phyloP scores from a whole-genome alignment of 2,329 filamentous ascomycete genomes.

The Talaromyces marneffei region DNA sequence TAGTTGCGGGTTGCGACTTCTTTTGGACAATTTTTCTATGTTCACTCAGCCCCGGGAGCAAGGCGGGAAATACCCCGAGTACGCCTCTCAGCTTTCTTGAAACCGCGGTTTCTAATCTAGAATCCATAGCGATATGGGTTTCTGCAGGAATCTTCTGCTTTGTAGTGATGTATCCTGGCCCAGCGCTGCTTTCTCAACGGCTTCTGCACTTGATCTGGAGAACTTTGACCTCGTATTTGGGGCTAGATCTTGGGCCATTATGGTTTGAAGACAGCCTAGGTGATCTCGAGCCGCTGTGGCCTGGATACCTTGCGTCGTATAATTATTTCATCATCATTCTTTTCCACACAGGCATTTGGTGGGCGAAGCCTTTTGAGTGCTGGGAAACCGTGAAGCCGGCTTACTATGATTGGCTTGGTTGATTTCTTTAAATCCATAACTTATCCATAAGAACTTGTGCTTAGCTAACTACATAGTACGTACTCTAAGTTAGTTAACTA shows the following conservation, averaged over 20 bases:
- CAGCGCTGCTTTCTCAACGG: neutral
- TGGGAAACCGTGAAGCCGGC: neutral
- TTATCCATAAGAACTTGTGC: too few species aligned
- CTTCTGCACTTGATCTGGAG: neutral
- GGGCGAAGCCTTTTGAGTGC: neutral
- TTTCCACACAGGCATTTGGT: neutral
- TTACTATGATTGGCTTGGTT: neutral
- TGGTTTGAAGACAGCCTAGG: neutral
- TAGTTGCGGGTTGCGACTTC: neutral
- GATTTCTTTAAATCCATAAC: too few species aligned
- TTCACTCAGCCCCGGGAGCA: neutral
- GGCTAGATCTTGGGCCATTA: neutral
- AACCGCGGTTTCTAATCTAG: too few species aligned
- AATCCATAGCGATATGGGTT: too few species aligned
- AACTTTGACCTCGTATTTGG: neutral
- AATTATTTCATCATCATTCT: neutral
- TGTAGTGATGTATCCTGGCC: neutral
- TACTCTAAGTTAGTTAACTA: too few species aligned
- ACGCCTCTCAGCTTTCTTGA: neutral
- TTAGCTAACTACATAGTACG: too few species aligned
- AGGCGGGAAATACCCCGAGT: neutral
- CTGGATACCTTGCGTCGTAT: neutral
- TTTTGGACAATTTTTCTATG: neutral
- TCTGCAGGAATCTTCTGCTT: too few species aligned
- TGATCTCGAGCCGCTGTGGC: neutral